Evolutionary conservation across 148 eudicot species (phyloP).

Genomic region (Rhododendron griersonianum): DNA sequence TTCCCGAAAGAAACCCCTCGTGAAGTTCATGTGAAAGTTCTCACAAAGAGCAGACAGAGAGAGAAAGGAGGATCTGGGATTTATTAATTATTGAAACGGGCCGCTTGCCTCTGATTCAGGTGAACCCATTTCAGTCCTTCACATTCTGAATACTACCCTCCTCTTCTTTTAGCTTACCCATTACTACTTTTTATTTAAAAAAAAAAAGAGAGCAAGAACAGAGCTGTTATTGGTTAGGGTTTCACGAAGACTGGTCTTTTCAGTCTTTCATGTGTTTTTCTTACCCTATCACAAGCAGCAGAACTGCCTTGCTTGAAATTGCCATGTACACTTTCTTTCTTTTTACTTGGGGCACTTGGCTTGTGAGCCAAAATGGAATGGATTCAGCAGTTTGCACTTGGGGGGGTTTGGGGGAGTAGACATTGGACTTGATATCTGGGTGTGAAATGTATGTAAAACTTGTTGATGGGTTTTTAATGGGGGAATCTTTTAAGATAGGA

Average conservation of each 20-base stretch:
- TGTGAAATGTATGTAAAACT: neutral
- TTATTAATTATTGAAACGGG: slow-evolving; percentile 29
- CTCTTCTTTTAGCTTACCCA: neutral
- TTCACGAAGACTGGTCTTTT: neutral
- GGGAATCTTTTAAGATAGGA: neutral
- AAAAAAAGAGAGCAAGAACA: neutral
- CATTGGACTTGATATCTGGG: slow-evolving; percentile 11
- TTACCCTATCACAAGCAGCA: neutral
- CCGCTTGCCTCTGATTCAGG: slow-evolving; percentile 48
- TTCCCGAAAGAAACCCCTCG: slow-evolving; percentile 4
- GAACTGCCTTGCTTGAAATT: neutral
- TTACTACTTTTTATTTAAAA: neutral
- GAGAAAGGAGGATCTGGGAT: slow-evolving; percentile 6
- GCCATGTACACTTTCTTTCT: neutral
- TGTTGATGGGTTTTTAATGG: neutral
- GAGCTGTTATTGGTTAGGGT: slow-evolving; percentile 6
- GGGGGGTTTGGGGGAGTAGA: slow-evolving; percentile 3
- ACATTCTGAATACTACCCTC: neutral
- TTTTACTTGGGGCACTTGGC: neutral
- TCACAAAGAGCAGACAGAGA: neutral
- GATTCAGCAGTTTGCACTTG: slow-evolving; percentile 2
- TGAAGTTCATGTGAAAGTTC: slow-evolving; percentile 18
- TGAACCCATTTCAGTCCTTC: slow-evolving; percentile 8
- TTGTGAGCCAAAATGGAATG: slow-evolving; percentile 7
- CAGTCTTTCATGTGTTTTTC: neutral